Evolutionary conservation across 2,329 filamentous ascomycete genomes (phyloP), one percentile per base, ranked within the genome.

Genomic region (Lecanicillium sp.): DNA sequence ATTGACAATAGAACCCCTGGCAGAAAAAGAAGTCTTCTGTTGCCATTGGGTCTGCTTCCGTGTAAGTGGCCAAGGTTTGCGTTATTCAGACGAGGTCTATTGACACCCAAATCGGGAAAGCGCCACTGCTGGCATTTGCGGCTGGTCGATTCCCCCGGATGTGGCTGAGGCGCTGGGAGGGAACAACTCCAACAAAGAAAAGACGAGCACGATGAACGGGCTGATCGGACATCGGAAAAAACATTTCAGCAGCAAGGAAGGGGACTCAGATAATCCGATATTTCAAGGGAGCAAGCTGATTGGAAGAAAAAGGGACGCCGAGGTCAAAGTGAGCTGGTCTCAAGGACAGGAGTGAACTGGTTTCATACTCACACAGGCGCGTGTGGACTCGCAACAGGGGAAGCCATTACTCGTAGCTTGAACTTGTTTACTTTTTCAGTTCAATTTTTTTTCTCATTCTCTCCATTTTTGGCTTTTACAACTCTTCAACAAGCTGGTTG

Each of bases 31-130:
- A 9, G 15, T 29, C 12, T 22, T 12, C 17, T 25, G n/a, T n/a
- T n/a, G n/a, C n/a, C 13, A n/a, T 17, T 17, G 27, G 22, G 15
- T 9, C 27, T 6, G 25, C 10, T 9, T 20, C 25, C 17, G 18
- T 29, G 39, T 18, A 29, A 29, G 15, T 38, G 17, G 40, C 20
- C 27, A 19, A 31, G 31, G 36, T 20, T 19, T n/a, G n/a, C n/a
- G n/a, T n/a, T n/a, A n/a, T n/a, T n/a, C n/a, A n/a, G n/a, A n/a
- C n/a, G n/a, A n/a, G 19, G 30, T 33, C 40, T 42, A 42, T 42
- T 42, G 40, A 42, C 22, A 36, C 40, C 40, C 40, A 14, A 28
- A 42, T 42, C 37, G 37, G 40, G 40, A 42, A 42, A 42, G n/a
- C 14, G 12, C 15, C 12, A 17, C 30, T 29, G 27, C 27, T 9